phyloP scores from a whole-genome alignment of 2,329 filamentous ascomycete genomes.

The Thelonectria discophora region DNA sequence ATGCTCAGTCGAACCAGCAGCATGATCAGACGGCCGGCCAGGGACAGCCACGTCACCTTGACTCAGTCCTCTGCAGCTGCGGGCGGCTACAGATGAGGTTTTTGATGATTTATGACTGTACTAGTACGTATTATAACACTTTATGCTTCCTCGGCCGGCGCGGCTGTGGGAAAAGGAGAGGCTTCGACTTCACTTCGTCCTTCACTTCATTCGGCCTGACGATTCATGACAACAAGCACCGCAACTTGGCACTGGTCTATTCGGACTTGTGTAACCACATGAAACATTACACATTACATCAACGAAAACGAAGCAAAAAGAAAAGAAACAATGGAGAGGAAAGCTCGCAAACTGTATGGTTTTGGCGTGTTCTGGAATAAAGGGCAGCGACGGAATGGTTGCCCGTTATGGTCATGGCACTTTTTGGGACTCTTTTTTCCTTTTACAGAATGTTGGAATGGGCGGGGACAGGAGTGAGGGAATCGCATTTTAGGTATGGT shows the following conservation, averaged over 20 bases:
- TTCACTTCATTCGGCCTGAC: constrained; percentile 32
- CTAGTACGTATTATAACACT: constrained; percentile 32
- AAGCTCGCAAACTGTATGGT: constrained; percentile 20
- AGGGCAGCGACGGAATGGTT: constrained; percentile 20
- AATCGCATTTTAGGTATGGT: constrained; percentile 34
- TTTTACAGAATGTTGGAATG: constrained; percentile 9
- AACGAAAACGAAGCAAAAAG: constrained; percentile 24
- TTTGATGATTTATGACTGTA: constrained; percentile 45
- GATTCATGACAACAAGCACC: constrained; percentile 36
- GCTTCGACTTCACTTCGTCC: constrained; percentile 24
- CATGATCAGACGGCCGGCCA: constrained; percentile 54
- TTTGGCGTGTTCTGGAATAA: constrained; percentile 30
- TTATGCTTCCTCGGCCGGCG: constrained; percentile 43
- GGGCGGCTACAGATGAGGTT: constrained; percentile 56
- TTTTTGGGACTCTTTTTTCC: constrained; percentile 21
- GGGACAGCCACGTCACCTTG: constrained; percentile 49
- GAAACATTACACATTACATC: constrained; percentile 21
- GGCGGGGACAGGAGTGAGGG: constrained; percentile 23
- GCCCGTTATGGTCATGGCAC: constrained; percentile 15
- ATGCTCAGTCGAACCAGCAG: constrained; percentile 57
- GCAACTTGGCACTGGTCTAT: constrained; percentile 18
- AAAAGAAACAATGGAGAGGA: constrained; percentile 13
- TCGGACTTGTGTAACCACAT: constrained; percentile 31
- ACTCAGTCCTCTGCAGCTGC: constrained; percentile 52
- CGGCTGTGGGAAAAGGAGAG: constrained; percentile 38